Evolutionary conservation across 2,329 filamentous ascomycete genomes (phyloP), one percentile per base, ranked within the genome.

Genomic region (Capronia coronata): DNA sequence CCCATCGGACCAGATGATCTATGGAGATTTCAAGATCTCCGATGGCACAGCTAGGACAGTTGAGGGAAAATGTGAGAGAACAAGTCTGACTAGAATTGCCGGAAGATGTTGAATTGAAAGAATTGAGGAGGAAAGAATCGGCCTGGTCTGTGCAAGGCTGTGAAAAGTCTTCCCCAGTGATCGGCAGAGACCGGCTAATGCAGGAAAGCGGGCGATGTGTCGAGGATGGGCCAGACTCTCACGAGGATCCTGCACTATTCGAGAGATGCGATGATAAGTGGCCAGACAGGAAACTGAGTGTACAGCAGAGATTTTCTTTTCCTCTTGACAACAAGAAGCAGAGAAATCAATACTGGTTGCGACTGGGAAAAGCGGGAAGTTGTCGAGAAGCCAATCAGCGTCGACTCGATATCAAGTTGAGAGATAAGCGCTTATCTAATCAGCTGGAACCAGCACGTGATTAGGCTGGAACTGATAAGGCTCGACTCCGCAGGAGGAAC

Each of bases 341-440:
- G 42, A 39, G 44, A 39, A 45, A 42, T 44, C 25, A 25, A n/a
- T n/a, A n/a, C n/a, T n/a, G 32, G 37, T 39, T 38, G 32, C 43
- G 41, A 16, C 22, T 23, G 35, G 16, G 21, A 32, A 27, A 32
- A 27, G 41, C 43, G 38, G 18, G 41, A 51, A 25, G 35, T 39
- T 16, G 32, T 27, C 32, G 29, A 44, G 41, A 37, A 46, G 46
- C 51, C 44, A 56, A 56, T 56, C 48, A 54, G 30, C 21, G n/a
- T 6, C n/a, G 3, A 23, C 21, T 18, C 27, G 34, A 27, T 37
- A 43, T 27, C 38, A 27, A 10, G n/a, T n/a, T n/a, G 5, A 8
- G 22, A 48, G 47, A 54, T 44, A 43, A 50, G 22, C 22, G 52
- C 48, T 52, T 51, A 51, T 38, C 46, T 55, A 56, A 56, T 52